Conservation (phyloP, 2,329 filamentous ascomycete genomes). For the Pezicula rhizophila region DNA sequence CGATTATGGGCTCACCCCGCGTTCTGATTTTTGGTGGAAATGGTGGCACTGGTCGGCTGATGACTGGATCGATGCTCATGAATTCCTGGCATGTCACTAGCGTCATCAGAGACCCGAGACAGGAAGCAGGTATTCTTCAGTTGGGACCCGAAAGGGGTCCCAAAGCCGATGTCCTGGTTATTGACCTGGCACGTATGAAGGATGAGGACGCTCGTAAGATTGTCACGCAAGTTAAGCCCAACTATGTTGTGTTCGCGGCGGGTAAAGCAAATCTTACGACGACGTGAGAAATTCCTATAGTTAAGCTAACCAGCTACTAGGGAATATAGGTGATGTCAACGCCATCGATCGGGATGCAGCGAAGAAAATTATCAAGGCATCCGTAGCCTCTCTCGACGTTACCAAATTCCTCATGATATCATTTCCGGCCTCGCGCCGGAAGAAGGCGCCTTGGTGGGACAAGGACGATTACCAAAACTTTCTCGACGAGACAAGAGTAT, state of each 20-base stretch:
- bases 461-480: not conserved
- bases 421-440: not conserved
- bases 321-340: not conserved
- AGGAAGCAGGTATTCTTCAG: not conserved
- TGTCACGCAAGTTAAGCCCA: not conserved
- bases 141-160: not conserved
- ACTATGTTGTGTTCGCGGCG: not conserved
- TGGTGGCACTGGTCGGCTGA: not conserved
- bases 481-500: not conserved
- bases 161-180: not conserved
- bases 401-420: not conserved
- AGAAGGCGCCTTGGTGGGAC: not conserved
- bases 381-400: not conserved
- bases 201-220: not conserved
- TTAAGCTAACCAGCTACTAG: not conserved
- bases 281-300: not conserved
- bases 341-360: not conserved
- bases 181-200: not conserved
- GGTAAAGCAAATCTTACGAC: not conserved
- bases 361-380: not conserved
- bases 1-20: not conserved
- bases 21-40: not conserved
- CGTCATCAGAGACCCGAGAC: not conserved
- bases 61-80: not conserved
- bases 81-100: not conserved